Evolutionary conservation across 768 basidiomycete species (phyloP), one percentile per base, ranked within the genome.

Genomic region (Royoungia palumana): DNA sequence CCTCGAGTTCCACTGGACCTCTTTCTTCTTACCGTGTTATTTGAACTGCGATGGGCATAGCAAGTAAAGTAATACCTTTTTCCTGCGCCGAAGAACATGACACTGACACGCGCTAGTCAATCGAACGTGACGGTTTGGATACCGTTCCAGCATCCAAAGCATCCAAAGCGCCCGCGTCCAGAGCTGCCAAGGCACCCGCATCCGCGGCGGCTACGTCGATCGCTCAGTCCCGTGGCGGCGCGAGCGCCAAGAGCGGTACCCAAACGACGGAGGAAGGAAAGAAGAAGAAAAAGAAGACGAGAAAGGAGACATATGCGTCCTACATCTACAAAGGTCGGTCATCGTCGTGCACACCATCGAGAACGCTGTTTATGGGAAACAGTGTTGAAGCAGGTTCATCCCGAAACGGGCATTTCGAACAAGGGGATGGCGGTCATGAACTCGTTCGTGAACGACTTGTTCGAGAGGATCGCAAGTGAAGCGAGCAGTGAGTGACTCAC

Each of bases 361-460:
- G n/a, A 6, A 16, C 4, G 3, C 6, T n/a, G 27, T 28, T 8
- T 2, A 3, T 41, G 24, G 39, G 42, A 6, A 24, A 16, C 39
- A 76, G 83, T 83, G 57, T 71, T 85, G 62, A 83, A 76, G 71
- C 83, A 85, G 70, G 83, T 85, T 53, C 83, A 85, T 74, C 83
- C 83, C 44, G 83, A 84, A 63, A 83, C 81, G 51, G 83, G 83
- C 70, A 83, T 85, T 71, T 84, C 82, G 53, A 83, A 80, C 76
- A 82, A 81, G 68, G 76, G 75, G 21, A 79, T 81, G 77, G 70
- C 73, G 44, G 72, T 81, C 57, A 67, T 79, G 47, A 78, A 81
- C 73, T 81, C 80, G 45, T 81, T 81, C 56, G 80, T 81, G 49
- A 81, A 81, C 55, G 80, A 81, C 59, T 72, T 81, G 66, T 81